Evolutionary conservation across 2,329 filamentous ascomycete species (phyloP), one percentile per base, ranked within the genome.

Genomic region (Gnomoniopsis smithogilvyi): DNA sequence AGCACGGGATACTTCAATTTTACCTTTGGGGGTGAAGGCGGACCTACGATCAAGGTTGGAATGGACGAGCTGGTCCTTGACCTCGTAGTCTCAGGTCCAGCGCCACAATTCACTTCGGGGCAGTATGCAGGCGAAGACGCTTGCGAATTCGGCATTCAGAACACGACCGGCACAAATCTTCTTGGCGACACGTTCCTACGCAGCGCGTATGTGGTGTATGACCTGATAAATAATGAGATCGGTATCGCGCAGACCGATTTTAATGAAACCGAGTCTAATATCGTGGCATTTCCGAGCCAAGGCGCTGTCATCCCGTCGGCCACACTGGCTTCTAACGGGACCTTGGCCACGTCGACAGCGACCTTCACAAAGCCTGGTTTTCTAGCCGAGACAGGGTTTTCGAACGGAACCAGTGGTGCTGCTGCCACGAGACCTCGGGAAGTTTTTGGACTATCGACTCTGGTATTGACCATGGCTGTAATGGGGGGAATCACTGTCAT

Each of bases 191-290:
- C 79, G 0, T 86, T 86, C 67, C 69, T 86, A 34, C 78, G 83
- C 56, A 85, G 82, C 1, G 83, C 82, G 1, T 86, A 85, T 62
- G 79, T 85, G 6, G 82, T 85, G 8, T 86, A 84, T 63, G 83
- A 86, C 62, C 71, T 85, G 21, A 75, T 78, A 53, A 85, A 85
- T 69, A 81, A 84, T 67, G 73, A 85, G 65, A 74, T 86, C 57
- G 82, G 68, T 19, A 70, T 86, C 21, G 83, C 82, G 3, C 72
- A 75, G 17, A 84, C 83, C 12, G 74, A 82, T 60, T 84, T 85
- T 69, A 84, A 83, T 67, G 73, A 80, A 1, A 81, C 80, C 1
- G 64, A 70, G 8, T 76, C 75, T 45, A 79, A 82, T 58, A 70
- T 84, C 33, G 74, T 82, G 1, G 67, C 80, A 2, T 84, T 84